These are phyloP conservation scores for Serpula lacrymans DNA, from an alignment of 768 basidiomycete genomes.

Conservation along the genomic window DNA sequence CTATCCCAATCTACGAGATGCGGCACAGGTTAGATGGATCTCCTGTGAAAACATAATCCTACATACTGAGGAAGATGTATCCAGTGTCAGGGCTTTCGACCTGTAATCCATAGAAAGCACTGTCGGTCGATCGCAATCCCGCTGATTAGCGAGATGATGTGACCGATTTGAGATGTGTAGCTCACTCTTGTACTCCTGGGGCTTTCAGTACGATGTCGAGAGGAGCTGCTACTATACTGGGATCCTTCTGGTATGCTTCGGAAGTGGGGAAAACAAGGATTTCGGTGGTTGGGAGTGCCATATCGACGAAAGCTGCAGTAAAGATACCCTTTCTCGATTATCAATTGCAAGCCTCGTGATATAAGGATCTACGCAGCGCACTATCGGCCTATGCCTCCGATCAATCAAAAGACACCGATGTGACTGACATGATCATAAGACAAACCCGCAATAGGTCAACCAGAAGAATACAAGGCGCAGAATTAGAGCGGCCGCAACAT, in stretches of 20 bases:
- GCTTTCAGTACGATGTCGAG: slow-evolving; percentile 9
- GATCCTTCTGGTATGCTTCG: slow-evolving; percentile 7
- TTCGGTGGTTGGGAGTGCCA: slow-evolving; percentile 19
- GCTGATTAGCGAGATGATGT: background rate
- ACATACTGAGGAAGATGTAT: slow-evolving; percentile 16
- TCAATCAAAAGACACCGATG: no score
- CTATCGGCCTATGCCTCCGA: no score
- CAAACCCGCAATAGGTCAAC: no score
- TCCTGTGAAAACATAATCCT: no score
- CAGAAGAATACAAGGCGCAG: no score
- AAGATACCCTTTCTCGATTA: no score
- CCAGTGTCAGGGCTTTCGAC: slow-evolving; percentile 13
- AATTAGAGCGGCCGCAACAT: no score
- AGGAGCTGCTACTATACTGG: slow-evolving; percentile 1
- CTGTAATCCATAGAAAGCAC: slow-evolving; percentile 17
- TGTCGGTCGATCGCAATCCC: slow-evolving; percentile 12
- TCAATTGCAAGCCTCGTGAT: no score
- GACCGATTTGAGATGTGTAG: background rate
- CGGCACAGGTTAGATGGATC: background rate
- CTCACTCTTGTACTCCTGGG: slow-evolving; percentile 13
- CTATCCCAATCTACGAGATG: slow-evolving; percentile 28
- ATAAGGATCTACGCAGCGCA: no score
- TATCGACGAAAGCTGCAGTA: no score
- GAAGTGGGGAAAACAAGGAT: slow-evolving; percentile 16
- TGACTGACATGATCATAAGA: no score